Percentiles rank a stretch among this genome's conserved stretches.
Conservation (phyloP, 768 basidiomycete genomes). For the Naganishia friedmannii region DNA sequence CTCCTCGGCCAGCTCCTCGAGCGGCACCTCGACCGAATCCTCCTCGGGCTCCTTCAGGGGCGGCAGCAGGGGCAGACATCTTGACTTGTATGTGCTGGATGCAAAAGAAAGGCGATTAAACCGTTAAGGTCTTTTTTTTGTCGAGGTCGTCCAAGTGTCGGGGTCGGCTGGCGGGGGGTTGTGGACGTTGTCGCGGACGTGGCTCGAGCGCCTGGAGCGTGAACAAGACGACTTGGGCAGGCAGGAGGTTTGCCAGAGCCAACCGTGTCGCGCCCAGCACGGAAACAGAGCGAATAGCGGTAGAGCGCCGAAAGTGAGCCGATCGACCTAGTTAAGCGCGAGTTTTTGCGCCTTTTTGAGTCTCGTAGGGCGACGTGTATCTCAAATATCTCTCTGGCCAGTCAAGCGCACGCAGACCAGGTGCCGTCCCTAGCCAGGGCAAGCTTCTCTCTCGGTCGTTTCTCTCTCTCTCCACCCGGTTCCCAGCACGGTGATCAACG, state of each 20-base stretch:
- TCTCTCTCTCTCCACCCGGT: neutral
- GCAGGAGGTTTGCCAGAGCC: neutral
- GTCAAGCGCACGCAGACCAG: slow-evolving; percentile 2
- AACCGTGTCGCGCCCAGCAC: neutral
- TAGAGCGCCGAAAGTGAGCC: neutral
- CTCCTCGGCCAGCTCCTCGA: slow-evolving; percentile 58
- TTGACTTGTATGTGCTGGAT: slow-evolving; percentile 32
- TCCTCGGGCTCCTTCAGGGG: slow-evolving; percentile 76
- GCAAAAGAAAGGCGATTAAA: neutral
- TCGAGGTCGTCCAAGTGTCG: slow-evolving; percentile 20
- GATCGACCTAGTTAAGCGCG: neutral
- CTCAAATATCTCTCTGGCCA: neutral
- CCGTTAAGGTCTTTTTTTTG: slow-evolving; percentile 24
- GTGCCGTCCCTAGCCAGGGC: neutral
- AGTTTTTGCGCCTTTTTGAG: neutral
- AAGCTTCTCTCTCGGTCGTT: neutral
- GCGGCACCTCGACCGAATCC: slow-evolving; percentile 74
- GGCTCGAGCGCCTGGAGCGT: neutral
- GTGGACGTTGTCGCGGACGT: neutral
- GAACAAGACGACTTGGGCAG: slow-evolving; percentile 4
- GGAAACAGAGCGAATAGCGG: neutral
- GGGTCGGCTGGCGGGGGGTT: slow-evolving; percentile 12
- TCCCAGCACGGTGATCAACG: slow-evolving; percentile 8
- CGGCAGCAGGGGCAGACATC: slow-evolving; percentile 59
- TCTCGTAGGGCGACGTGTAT: neutral